Base-by-base conservation (phyloP, 2,329 filamentous ascomycete genomes). In the Periconia macrospinosa region DNA sequence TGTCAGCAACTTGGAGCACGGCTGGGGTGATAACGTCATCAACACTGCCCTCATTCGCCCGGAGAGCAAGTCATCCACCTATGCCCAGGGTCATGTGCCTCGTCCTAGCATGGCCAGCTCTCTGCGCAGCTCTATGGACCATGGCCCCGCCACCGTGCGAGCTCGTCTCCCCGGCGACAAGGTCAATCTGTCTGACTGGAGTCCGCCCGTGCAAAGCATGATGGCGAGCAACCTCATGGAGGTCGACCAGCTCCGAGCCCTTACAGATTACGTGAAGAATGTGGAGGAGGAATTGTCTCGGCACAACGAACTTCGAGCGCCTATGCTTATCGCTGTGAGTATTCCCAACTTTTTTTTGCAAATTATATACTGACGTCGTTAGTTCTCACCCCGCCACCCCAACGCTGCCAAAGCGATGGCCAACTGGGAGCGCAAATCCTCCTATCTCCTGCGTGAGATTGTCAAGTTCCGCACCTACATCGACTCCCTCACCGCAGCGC, bases 391-490 rank as follows among this genome's bases (percentile, higher is more conserved):
- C 2, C 85, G 92, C 30, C 89, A 93, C 56, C 82, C 85, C 37
- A 97, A 97, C 67, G 84, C 87, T 15, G 80, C 79, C 57, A 92
- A 89, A 74, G 91, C 93, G 15, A 93, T 97, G 89, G 83, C 87
- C 18, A 99, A 99, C 74, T 99, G 94, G 93, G 92, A 99, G 79
- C 87, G 89, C 68, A 97, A 97, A 78, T 95, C 91, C 52, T 88
- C 90, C 30, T 96, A 97, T 70, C 78, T 99, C 41, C 81, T 97
- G 13, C 83, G 90, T 35, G 94, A 99, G 77, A 97, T 95, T 72
- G 92, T 97, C 74, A 97, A 97, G 75, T 97, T 96, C 77, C 83
- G 89, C 55, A 97, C 92, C 0, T 99, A 97, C 68, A 92, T 97
- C 62, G 94, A 97, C 72, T 87, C 86, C 33, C 78, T 99, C 47